Conservation (phyloP, 139 green algal species). For the Micractinium conductrix region DNA sequence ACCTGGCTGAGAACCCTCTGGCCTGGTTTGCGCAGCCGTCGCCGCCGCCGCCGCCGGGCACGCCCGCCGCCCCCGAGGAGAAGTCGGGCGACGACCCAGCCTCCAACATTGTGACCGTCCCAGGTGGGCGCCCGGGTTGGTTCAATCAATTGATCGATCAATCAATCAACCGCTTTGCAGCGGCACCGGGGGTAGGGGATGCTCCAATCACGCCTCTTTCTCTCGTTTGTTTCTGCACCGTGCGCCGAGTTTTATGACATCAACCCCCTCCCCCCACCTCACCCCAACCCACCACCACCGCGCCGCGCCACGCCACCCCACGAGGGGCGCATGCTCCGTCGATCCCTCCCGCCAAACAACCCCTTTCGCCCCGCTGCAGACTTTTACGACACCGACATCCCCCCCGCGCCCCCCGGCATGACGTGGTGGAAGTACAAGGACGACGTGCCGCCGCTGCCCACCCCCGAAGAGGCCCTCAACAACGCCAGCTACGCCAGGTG, state of each 20-base stretch:
- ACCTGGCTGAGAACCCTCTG: not conserved
- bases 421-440: constrained; percentile 53
- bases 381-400: constrained; percentile 43
- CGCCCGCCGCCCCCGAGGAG: too few species aligned
- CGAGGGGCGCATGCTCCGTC: too few species aligned
- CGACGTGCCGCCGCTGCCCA: constrained; percentile 25
- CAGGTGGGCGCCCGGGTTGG: too few species aligned
- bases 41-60: not conserved
- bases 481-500: too few species aligned
- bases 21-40: not conserved
- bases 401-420: constrained; percentile 49
- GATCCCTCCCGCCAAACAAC: not conserved
- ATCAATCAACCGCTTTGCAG: too few species aligned
- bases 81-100: too few species aligned
- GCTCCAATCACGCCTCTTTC: too few species aligned
- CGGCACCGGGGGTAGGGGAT: too few species aligned
- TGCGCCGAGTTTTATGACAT: too few species aligned
- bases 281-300: not conserved
- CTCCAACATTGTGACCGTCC: too few species aligned
- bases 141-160: too few species aligned
- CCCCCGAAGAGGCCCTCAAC: not conserved
- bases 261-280: not conserved
- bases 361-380: constrained; percentile 23
- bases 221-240: too few species aligned
- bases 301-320: not conserved